Evolutionary conservation across 805 yeast genomes (phyloP).

Genomic region (Ogataea nakhonphanomensis): DNA sequence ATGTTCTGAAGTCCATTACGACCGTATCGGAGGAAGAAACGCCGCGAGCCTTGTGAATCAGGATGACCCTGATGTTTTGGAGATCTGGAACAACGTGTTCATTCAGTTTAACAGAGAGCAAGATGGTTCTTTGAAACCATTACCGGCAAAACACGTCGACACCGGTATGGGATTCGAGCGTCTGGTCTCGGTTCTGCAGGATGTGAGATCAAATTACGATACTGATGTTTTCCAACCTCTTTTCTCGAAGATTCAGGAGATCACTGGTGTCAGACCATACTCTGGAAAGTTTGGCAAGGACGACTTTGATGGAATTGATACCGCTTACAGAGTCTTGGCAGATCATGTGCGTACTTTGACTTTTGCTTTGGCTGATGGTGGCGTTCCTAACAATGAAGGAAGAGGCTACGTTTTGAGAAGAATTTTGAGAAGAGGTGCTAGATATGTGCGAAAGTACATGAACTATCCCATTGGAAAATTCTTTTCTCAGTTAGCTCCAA

Average conservation of each 20-base stretch:
- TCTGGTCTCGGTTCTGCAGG: slow-evolving; percentile 89
- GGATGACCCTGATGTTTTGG: slow-evolving; percentile 98
- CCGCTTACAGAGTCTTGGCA: slow-evolving; percentile 96
- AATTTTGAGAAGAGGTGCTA: slow-evolving; percentile 95
- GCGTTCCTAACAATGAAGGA: slow-evolving; percentile 98
- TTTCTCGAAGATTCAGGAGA: slow-evolving; percentile 80
- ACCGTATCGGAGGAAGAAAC: slow-evolving; percentile 97
- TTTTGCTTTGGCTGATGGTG: slow-evolving; percentile 96
- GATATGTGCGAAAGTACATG: slow-evolving; percentile 95
- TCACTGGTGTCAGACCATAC: slow-evolving; percentile 90
- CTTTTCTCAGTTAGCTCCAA: slow-evolving; percentile 89
- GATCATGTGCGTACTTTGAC: slow-evolving; percentile 98
- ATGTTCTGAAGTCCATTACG: slow-evolving; percentile 96
- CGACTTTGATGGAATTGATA: slow-evolving; percentile 91
- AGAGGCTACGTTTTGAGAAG: slow-evolving; percentile 98
- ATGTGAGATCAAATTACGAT: slow-evolving; percentile 90
- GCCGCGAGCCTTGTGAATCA: slow-evolving; percentile 86
- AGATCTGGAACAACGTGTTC: slow-evolving; percentile 97
- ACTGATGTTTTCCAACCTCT: slow-evolving; percentile 94
- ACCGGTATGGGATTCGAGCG: slow-evolving; percentile 99
- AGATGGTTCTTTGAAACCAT: slow-evolving; percentile 69
- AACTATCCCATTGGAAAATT: slow-evolving; percentile 92
- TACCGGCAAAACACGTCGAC: slow-evolving; percentile 95
- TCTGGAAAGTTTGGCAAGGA: slow-evolving; percentile 91
- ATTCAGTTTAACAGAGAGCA: slow-evolving; percentile 96